Evolutionary conservation across 2,329 filamentous ascomycete genomes (phyloP), one percentile per base, ranked within the genome.

Genomic region (Fusarium sp.): DNA sequence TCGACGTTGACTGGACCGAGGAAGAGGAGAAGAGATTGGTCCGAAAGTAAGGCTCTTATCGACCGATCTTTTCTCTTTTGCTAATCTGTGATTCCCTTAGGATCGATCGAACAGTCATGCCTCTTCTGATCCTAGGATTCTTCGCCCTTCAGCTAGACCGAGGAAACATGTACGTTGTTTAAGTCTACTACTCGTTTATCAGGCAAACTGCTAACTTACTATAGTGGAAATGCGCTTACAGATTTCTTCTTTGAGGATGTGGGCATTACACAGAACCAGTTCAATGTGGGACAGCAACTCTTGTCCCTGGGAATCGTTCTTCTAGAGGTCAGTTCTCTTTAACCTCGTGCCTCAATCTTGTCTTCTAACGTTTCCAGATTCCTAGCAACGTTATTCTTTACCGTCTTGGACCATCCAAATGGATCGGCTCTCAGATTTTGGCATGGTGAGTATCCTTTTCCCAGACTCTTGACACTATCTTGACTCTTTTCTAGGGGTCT

Each of bases 351-450:
- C 0, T 27, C 2, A 3, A 7, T 7, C 5, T 12, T 25, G 0
- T 20, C 37, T 15, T 10, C 63, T 75, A n/a, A 74, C 20, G 0
- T 12, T 9, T 8, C 0, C 10, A 76, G 74, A 76, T 76, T 38
- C 86, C 86, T 0, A 86, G 85, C 33, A 88, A 88, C 68, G 81
- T 88, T 12, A 80, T 87, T 15, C 76, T 87, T 6, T 85, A 87
- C 63, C 81, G 82, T 2, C 78, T 87, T 33, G 86, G 86, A 1
- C 85, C 86, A 4, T 82, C 82, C 1, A 79, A 82, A n/a, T 87
- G 86, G 86, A 81, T 87, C 5, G 84, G 75, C 35, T 64, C 68
- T 25, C 75, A 77, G 65, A 76, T 77, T n/a, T 35, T 77, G 1
- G 74, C 84, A 43, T 88, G 80, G 80, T 76, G 32, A 63, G 50